phyloP scores from a whole-genome alignment of 2,329 filamentous ascomycete genomes.

The Akanthomyces uredinophilus region DNA sequence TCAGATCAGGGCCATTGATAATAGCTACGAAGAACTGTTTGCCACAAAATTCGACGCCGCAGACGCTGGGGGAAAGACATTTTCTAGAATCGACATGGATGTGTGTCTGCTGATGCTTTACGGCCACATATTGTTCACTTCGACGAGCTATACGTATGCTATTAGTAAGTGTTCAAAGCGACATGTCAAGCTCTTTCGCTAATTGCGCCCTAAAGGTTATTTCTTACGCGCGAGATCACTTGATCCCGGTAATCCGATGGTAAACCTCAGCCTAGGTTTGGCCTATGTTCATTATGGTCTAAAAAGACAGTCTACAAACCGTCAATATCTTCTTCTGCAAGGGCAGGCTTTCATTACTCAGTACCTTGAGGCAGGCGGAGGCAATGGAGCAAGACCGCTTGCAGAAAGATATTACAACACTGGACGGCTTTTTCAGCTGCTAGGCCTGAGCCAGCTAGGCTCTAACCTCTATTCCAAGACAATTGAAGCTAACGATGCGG shows the following conservation, averaged over 20 bases:
- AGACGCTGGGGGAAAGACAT: not conserved
- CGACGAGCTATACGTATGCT: conserved; percentile 76
- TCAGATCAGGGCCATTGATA: conserved; percentile 88
- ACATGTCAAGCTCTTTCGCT: not conserved
- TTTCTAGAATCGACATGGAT: conserved; percentile 50
- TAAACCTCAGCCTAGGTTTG: conserved; percentile 76
- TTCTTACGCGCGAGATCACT: conserved; percentile 74
- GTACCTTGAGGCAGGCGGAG: conserved; percentile 24
- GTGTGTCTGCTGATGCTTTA: conserved; percentile 81
- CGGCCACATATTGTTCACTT: conserved; percentile 81
- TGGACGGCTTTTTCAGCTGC: conserved; percentile 33
- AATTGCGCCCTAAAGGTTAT: conserved; percentile 51
- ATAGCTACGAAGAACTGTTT: conserved; percentile 24
- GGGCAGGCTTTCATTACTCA: conserved; percentile 69
- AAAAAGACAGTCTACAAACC: conserved; percentile 84
- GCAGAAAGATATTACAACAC: conserved; percentile 36
- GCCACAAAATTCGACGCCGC: conserved; percentile 23
- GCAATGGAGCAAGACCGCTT: conserved; percentile 14
- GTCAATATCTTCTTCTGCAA: conserved; percentile 82
- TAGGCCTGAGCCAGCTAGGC: conserved; percentile 49
- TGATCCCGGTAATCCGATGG: conserved; percentile 68
- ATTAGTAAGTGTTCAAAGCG: conserved; percentile 51
- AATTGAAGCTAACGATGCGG: conserved; percentile 15
- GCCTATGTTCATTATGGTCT: conserved; percentile 85
- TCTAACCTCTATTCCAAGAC: conserved; percentile 60